These are phyloP conservation scores for Helicocarpus griseus DNA, from an alignment of 2,329 filamentous ascomycete species.

Conservation along the genomic window DNA sequence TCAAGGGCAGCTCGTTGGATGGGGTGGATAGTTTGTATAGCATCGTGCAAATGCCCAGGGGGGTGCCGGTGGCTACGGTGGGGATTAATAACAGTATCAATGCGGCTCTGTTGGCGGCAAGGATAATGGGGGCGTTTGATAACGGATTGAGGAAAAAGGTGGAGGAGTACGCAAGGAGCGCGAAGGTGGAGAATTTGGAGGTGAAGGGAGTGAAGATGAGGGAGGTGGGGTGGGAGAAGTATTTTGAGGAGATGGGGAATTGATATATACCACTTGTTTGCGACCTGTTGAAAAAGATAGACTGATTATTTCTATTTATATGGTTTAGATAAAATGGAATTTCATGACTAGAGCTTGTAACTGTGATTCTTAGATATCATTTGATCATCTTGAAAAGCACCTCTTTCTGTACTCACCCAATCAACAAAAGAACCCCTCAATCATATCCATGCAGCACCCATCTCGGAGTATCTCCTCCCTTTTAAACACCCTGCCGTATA, in stretches of 20 bases:
- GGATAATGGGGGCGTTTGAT: conserved; percentile 52
- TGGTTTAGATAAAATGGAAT: no score
- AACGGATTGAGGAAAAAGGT: conserved; percentile 32
- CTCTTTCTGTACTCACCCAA: no score
- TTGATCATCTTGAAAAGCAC: no score
- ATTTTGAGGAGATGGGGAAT: conserved; percentile 32
- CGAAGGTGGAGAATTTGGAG: conserved; percentile 33
- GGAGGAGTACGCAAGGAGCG: conserved; percentile 33
- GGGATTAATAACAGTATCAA: conserved; percentile 75
- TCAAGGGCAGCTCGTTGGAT: conserved; percentile 63
- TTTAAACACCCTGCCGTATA: no score
- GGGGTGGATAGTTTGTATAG: conserved; percentile 61
- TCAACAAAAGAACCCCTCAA: no score
- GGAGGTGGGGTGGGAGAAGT: conserved; percentile 35
- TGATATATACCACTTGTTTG: no score
- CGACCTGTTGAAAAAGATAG: no score
- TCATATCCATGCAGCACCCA: no score
- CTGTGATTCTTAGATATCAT: no score
- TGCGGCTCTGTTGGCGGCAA: conserved; percentile 60
- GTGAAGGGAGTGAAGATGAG: conserved; percentile 34
- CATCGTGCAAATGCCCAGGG: conserved; percentile 66
- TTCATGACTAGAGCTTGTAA: no score
- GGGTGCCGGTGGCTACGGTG: conserved; percentile 64
- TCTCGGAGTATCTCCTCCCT: no score
- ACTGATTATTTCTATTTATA: no score